phyloP scores from a whole-genome alignment of 495 filamentous ascomycete species.

The Copromyces sp. region DNA sequence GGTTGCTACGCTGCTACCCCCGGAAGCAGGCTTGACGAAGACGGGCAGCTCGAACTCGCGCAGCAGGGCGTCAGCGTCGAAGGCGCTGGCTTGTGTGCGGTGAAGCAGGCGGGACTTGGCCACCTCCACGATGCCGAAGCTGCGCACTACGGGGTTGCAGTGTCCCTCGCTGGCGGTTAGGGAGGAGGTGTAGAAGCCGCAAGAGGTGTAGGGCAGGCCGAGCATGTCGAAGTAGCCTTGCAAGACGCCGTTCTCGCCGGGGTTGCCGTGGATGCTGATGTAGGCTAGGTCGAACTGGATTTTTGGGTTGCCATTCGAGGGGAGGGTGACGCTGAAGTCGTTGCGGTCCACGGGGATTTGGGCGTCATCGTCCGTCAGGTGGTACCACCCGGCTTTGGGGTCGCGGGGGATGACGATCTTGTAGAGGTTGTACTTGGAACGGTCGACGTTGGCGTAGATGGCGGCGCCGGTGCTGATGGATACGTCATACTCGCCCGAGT shows the following conservation, averaged over 20 bases:
- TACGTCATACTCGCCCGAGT: neutral
- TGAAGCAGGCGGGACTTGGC: neutral
- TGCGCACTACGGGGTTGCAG: neutral
- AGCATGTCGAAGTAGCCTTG: neutral
- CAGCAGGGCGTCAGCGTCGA: neutral
- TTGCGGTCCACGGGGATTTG: neutral
- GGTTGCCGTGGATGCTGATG: neutral
- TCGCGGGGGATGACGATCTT: neutral
- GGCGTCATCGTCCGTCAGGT: neutral
- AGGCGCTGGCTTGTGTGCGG: neutral
- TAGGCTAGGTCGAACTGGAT: neutral
- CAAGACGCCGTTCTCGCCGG: neutral
- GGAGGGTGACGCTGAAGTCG: neutral
- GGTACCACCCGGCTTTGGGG: neutral
- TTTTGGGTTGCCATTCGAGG: neutral
- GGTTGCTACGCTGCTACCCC: neutral
- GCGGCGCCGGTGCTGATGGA: neutral
- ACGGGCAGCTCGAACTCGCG: neutral
- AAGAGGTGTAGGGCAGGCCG: neutral
- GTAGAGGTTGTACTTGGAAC: neutral
- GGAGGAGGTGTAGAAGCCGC: neutral
- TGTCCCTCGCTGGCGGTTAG: neutral
- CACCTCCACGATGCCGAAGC: neutral
- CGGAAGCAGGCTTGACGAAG: neutral
- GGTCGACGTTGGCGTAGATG: neutral